Base-by-base conservation (phyloP, 23 red algal species). In the Gracilaria domingensis region DNA sequence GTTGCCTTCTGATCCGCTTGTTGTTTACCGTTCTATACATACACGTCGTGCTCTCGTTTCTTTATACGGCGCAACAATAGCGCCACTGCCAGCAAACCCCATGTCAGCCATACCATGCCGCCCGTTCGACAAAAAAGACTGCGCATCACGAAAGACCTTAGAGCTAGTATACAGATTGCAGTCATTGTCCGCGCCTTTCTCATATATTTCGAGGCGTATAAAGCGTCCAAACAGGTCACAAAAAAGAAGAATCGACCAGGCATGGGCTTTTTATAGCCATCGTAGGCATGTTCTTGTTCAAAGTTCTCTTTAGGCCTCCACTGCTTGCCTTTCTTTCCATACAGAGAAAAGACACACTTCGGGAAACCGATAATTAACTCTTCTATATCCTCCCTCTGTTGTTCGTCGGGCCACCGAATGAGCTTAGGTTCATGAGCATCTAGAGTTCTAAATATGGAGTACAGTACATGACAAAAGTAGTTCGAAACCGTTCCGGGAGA, bases 91-190 rank as follows among this genome's bases (percentile, higher is more conserved):
- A 26, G 18, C 69, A 66, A 55, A 58, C 17, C 45, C 67, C 26
- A 55, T 55, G 64, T 54, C 51, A 25, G 39, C 57, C 84, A 88
- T 88, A 14, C 84, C 84, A 76, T 88, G 84, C 69, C 78, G 1
- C 20, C 28, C 36, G 24, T 60, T 29, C 13, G 66, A 77, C 30
- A 88, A 23, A 60, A 51, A n/a, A n/a, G n/a, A n/a, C n/a, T n/a
- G n/a, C n/a, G n/a, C n/a, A n/a, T n/a, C n/a, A n/a, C n/a, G n/a
- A n/a, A n/a, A n/a, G n/a, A n/a, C n/a, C n/a, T n/a, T n/a, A n/a
- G n/a, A n/a, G n/a, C 24, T 24, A 88, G 30, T 9, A 8, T 36
- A 32, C 8, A 44, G 77, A 79, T 37, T 56, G 16, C 65, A 23
- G 54, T 88, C 67, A n/a, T 18, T 56, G 59, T 88, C 84, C 23